Percentiles rank a stretch among this genome's conserved stretches.
Conservation (phyloP, 495 filamentous ascomycete species). For the Penicillium paxilli region DNA sequence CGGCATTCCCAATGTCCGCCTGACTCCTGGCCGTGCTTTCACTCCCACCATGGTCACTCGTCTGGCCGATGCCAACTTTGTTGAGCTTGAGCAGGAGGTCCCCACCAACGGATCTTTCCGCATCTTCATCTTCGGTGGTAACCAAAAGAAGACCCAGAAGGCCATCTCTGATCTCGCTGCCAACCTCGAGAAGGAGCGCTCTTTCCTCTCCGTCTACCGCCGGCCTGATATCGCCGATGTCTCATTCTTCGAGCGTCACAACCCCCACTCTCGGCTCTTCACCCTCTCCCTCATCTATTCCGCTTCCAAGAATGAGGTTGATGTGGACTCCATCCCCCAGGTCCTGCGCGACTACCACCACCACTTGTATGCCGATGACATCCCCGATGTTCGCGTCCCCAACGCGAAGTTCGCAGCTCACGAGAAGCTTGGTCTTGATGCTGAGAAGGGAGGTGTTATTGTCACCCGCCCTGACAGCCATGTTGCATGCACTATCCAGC, state of each 20-base stretch:
- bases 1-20: slow-evolving; percentile 57
- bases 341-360: slow-evolving; percentile 72
- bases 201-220: slow-evolving; percentile 67
- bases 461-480: slow-evolving; percentile 87
- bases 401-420: slow-evolving; percentile 72
- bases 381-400: slow-evolving; percentile 70
- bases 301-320: slow-evolving; percentile 59
- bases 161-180: slow-evolving; percentile 69
- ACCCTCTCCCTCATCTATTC: slow-evolving; percentile 75
- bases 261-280: slow-evolving; percentile 80
- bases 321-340: slow-evolving; percentile 65
- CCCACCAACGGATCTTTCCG: slow-evolving; percentile 86
- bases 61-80: slow-evolving; percentile 80
- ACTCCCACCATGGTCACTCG: slow-evolving; percentile 76
- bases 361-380: slow-evolving; percentile 84
- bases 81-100: slow-evolving; percentile 85
- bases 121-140: slow-evolving; percentile 80
- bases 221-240: slow-evolving; percentile 62
- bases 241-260: slow-evolving; percentile 76
- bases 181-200: slow-evolving; percentile 60
- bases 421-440: slow-evolving; percentile 79
- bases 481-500: slow-evolving; percentile 69
- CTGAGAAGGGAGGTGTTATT: slow-evolving; percentile 72
- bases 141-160: slow-evolving; percentile 54
- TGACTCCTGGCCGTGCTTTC: slow-evolving; percentile 70